Evolutionary conservation across 2,329 filamentous ascomycete species (phyloP).

Genomic region (Arthrobotrys pseudoclavata): DNA sequence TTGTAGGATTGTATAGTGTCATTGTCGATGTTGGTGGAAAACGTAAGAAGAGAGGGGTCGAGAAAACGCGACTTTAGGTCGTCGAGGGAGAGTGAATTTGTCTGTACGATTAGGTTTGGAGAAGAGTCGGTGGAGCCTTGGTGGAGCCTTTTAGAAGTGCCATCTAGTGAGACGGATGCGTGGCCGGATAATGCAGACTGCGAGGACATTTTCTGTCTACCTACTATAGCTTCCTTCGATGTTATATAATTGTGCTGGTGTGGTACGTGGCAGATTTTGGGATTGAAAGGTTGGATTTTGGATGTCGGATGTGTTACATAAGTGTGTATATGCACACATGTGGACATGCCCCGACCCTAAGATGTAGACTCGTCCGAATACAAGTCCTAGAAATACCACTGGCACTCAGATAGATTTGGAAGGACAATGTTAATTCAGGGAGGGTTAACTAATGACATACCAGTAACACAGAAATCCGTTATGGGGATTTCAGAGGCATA

Average conservation of each 20-base stretch:
- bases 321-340: too few relatives aligned
- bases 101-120: constrained; percentile 47
- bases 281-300: constrained; percentile 17
- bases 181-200: constrained; percentile 36
- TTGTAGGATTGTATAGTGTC: constrained; percentile 28
- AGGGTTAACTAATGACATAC: too few relatives aligned
- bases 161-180: constrained; percentile 39
- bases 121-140: constrained; percentile 6
- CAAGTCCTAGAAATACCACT: neutral
- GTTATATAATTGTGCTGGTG: neutral
- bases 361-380: neutral
- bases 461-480: too few relatives aligned
- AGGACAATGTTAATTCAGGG: too few relatives aligned
- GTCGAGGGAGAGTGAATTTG: constrained; percentile 46
- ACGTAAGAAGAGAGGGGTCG: constrained; percentile 42
- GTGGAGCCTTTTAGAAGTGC: constrained; percentile 37
- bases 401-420: too few relatives aligned
- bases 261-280: neutral
- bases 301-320: constrained; percentile 4
- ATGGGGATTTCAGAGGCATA: too few relatives aligned
- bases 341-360: neutral
- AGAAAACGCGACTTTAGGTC: constrained; percentile 51
- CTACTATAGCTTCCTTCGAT: too few relatives aligned
- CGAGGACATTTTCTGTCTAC: constrained; percentile 37
- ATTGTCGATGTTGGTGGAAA: constrained; percentile 11